phyloP scores from a whole-genome alignment of 2,329 filamentous ascomycete species.

The Chaetoscypha palmicola region DNA sequence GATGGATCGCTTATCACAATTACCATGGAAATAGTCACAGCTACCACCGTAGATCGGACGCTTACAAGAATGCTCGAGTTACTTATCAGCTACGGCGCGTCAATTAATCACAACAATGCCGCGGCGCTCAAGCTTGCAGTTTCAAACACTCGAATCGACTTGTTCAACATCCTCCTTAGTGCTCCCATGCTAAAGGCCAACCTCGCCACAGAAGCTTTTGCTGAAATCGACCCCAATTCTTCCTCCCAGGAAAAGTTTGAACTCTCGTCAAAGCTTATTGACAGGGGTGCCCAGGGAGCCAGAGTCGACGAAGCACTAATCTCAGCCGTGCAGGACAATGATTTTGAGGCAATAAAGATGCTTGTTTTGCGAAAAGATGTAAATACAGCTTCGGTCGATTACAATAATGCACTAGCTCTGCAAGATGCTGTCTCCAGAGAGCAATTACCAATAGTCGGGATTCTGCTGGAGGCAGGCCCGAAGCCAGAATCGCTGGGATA shows the following conservation, averaged over 20 bases:
- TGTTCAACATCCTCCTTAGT: slow-evolving; percentile 4
- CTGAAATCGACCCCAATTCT: slow-evolving; percentile 1
- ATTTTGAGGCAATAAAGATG: slow-evolving; percentile 5
- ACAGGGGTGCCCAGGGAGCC: slow-evolving; percentile 4
- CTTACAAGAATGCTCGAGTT: not conserved
- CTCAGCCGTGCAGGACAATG: slow-evolving; percentile 1
- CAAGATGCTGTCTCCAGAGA: slow-evolving; percentile 2
- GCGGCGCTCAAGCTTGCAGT: slow-evolving; percentile 2
- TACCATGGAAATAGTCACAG: not conserved
- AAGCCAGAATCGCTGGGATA: not conserved
- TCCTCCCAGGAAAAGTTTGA: not conserved
- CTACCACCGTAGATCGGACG: not conserved
- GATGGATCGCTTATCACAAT: not conserved
- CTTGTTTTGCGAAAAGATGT: not conserved
- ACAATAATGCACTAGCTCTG: slow-evolving; percentile 5
- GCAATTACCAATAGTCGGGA: slow-evolving; percentile 1
- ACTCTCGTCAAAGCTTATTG: slow-evolving; percentile 6
- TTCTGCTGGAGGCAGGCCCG: not conserved
- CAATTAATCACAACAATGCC: slow-evolving; percentile 1
- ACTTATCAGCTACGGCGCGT: not conserved
- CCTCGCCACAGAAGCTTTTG: slow-evolving; percentile 5
- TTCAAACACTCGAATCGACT: slow-evolving; percentile 4
- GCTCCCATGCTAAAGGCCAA: not conserved
- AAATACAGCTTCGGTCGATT: slow-evolving; percentile 10
- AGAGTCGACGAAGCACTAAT: slow-evolving; percentile 9